phyloP scores from a whole-genome alignment of 2,329 filamentous ascomycete species.

The Penicillium nordicum region DNA sequence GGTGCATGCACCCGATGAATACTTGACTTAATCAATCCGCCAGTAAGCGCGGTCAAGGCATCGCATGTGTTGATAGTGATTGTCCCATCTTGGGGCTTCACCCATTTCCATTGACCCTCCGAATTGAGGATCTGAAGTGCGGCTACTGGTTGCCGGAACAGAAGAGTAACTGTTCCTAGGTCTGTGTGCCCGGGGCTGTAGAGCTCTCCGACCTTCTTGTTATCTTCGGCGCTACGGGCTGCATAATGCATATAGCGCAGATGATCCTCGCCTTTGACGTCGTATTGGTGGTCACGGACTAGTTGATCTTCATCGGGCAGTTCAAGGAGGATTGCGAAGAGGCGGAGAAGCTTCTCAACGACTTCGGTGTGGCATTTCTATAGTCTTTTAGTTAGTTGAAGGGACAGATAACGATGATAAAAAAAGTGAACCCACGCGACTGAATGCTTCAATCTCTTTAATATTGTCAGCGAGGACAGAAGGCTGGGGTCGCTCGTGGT shows the following conservation, averaged over 20 bases:
- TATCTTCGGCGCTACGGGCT: slow-evolving; percentile 49
- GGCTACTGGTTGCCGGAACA: slow-evolving; percentile 59
- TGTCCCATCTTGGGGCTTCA: slow-evolving; percentile 49
- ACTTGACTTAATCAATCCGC: slow-evolving; percentile 50
- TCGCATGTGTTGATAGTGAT: slow-evolving; percentile 54
- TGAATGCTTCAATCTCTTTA: slow-evolving; percentile 56
- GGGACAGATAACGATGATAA: background rate
- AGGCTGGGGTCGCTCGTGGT: slow-evolving; percentile 48
- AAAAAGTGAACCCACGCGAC: slow-evolving; percentile 28
- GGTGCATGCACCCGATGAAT: slow-evolving; percentile 51
- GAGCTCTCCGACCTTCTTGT: slow-evolving; percentile 44
- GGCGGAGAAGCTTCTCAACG: slow-evolving; percentile 48
- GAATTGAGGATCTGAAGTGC: slow-evolving; percentile 55
- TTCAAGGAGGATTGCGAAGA: slow-evolving; percentile 61
- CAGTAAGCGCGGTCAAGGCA: slow-evolving; percentile 49
- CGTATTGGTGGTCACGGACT: slow-evolving; percentile 55
- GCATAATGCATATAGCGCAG: slow-evolving; percentile 62
- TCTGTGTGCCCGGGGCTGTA: slow-evolving; percentile 55
- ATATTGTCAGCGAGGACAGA: slow-evolving; percentile 49
- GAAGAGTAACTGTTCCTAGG: slow-evolving; percentile 54
- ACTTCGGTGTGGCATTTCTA: slow-evolving; percentile 35
- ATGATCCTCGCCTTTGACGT: slow-evolving; percentile 58
- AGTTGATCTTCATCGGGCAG: slow-evolving; percentile 58
- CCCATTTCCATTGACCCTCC: slow-evolving; percentile 51
- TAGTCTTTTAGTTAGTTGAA: background rate